Evolutionary conservation across 129 eudicot species (phyloP).

Genomic region (Flaveria linearis): DNA sequence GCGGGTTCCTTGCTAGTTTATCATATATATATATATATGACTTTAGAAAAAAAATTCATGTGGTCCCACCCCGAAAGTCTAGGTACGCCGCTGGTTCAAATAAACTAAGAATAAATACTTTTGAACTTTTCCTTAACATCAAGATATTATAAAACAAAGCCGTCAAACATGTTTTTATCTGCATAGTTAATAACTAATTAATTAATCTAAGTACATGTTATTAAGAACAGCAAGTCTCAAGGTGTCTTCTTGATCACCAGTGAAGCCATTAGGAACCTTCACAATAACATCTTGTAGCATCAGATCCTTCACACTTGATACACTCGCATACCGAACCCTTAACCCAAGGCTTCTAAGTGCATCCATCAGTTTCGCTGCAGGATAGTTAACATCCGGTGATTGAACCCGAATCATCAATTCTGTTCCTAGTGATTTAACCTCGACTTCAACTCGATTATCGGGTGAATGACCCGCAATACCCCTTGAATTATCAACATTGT

Average conservation of each 20-base stretch:
- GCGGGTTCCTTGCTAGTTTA: too few relatives aligned
- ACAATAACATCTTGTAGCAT: conserved; percentile 53
- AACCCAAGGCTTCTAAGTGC: conserved; percentile 47
- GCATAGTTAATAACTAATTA: not conserved
- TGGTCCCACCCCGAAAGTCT: too few relatives aligned
- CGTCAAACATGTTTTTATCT: too few relatives aligned
- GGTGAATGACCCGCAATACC: not conserved
- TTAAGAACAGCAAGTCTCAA: conserved; percentile 28
- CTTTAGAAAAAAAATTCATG: too few relatives aligned
- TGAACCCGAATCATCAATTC: conserved; percentile 57
- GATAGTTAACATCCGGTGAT: conserved; percentile 37
- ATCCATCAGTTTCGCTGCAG: conserved; percentile 48
- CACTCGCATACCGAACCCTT: conserved; percentile 44
- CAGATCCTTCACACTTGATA: conserved; percentile 52
- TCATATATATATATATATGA: too few relatives aligned
- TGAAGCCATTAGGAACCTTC: conserved; percentile 45
- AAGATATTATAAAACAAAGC: too few relatives aligned
- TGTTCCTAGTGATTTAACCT: conserved; percentile 46
- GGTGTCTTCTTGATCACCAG: conserved; percentile 34
- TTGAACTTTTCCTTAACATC: too few relatives aligned
- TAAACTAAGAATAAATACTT: too few relatives aligned
- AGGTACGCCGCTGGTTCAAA: too few relatives aligned
- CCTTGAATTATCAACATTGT: not conserved
- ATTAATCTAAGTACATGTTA: conserved; percentile 27
- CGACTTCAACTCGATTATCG: conserved; percentile 35